Evolutionary conservation across 495 filamentous ascomycete species (phyloP).

Genomic region (Lophium mytilinum): DNA sequence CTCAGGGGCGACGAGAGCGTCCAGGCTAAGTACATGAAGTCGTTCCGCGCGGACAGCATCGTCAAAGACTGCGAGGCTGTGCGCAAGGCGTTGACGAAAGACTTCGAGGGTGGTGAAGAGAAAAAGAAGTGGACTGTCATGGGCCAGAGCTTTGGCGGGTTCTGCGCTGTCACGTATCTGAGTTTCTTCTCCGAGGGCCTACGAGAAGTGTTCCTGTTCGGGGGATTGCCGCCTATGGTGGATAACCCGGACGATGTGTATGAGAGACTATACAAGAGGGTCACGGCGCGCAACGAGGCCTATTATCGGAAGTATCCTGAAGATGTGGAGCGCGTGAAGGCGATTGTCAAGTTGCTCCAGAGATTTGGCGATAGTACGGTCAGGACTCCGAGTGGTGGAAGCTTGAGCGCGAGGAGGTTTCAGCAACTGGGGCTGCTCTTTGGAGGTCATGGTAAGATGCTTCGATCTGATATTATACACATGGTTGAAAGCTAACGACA

Average conservation of each 20-base stretch:
- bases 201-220: slow-evolving; percentile 72
- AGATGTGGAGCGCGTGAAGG: slow-evolving; percentile 63
- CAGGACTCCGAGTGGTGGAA: slow-evolving; percentile 52
- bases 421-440: slow-evolving; percentile 68
- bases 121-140: slow-evolving; percentile 73
- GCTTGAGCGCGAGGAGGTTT: slow-evolving; percentile 63
- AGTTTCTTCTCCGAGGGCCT: slow-evolving; percentile 70
- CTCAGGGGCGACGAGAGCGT: slow-evolving; percentile 50
- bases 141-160: slow-evolving; percentile 90
- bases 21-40: slow-evolving; percentile 75
- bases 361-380: slow-evolving; percentile 53
- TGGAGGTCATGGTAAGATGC: slow-evolving; percentile 58
- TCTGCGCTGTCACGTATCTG: slow-evolving; percentile 72
- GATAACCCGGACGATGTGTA: slow-evolving; percentile 70
- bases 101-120: slow-evolving; percentile 49
- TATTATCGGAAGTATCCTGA: slow-evolving; percentile 85
- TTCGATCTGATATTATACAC: not conserved
- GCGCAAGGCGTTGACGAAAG: slow-evolving; percentile 58
- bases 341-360: slow-evolving; percentile 44
- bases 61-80: slow-evolving; percentile 87
- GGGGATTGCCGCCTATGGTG: slow-evolving; percentile 71
- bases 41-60: slow-evolving; percentile 79
- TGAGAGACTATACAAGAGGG: slow-evolving; percentile 56
- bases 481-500: not conserved
- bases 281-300: slow-evolving; percentile 54